A percentile compares a stretch with the other conserved stretches of the same genome.
Conservation (phyloP, 2,329 filamentous ascomycete genomes). For the Septoria petroselini region DNA sequence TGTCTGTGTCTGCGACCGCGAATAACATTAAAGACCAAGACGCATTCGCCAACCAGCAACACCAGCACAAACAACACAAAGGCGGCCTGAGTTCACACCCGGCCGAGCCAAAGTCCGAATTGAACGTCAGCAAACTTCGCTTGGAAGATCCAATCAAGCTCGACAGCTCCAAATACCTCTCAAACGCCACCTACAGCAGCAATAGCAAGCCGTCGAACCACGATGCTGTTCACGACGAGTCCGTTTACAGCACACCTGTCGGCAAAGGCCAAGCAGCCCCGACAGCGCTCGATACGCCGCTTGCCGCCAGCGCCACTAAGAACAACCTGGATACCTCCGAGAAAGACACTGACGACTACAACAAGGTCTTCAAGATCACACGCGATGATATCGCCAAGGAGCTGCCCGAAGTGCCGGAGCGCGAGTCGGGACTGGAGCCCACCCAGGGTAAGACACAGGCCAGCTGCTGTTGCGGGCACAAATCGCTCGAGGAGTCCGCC, state of each 20-base stretch:
- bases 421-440: slow-evolving; percentile 3
- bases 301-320: slow-evolving; percentile 3
- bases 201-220: not conserved
- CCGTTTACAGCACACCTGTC: slow-evolving; percentile 16
- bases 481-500: slow-evolving; percentile 7
- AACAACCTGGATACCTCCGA: not conserved
- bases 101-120: not conserved
- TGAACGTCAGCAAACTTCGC: slow-evolving; percentile 1
- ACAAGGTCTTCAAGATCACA: slow-evolving; percentile 9
- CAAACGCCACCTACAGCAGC: slow-evolving; percentile 4
- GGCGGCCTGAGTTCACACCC: not conserved
- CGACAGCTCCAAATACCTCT: not conserved
- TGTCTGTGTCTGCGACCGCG: slow-evolving; percentile 7
- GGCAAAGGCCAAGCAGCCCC: slow-evolving; percentile 3
- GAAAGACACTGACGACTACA: slow-evolving; percentile 5
- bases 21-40: slow-evolving; percentile 8
- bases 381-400: slow-evolving; percentile 4
- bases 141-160: slow-evolving; percentile 3
- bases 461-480: not conserved
- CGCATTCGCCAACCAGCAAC: slow-evolving; percentile 12
- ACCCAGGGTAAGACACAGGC: slow-evolving; percentile 2
- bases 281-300: slow-evolving; percentile 4
- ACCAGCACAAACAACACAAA: not conserved
- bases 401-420: not conserved
- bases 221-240: slow-evolving; percentile 10